Conservation (phyloP, 495 filamentous ascomycete species). For the Aspergillus baeticus region DNA sequence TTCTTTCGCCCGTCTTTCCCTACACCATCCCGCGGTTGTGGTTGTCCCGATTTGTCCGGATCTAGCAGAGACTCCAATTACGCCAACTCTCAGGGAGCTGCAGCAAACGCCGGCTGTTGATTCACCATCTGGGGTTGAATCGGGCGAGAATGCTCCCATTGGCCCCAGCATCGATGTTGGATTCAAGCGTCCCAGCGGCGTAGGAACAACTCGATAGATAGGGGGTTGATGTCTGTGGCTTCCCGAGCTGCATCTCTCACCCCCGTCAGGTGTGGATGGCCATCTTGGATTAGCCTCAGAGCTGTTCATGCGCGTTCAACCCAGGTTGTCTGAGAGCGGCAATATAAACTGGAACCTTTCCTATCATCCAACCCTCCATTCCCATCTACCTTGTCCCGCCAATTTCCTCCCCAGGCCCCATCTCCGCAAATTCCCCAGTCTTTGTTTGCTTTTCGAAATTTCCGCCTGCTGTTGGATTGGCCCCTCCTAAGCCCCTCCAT, state of each 20-base stretch:
- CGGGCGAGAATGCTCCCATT: conserved; percentile 26
- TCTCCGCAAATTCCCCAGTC: conserved; percentile 10
- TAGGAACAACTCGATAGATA: conserved; percentile 26
- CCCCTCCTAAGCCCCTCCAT: background rate
- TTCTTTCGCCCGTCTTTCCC: background rate
- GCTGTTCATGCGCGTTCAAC: background rate
- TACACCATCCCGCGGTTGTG: background rate
- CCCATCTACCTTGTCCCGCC: background rate
- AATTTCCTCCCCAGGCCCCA: background rate
- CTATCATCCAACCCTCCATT: conserved; percentile 4
- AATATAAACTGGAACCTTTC: conserved; percentile 7
- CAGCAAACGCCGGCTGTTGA: background rate
- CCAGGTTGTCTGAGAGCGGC: conserved; percentile 1
- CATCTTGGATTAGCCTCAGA: conserved; percentile 1
- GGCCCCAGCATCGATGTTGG: conserved; percentile 17
- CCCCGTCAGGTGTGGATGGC: conserved; percentile 11
- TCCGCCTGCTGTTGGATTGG: conserved; percentile 3
- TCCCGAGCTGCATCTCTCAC: conserved; percentile 35
- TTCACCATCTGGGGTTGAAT: conserved; percentile 7
- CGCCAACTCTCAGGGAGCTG: background rate
- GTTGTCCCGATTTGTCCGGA: conserved; percentile 7
- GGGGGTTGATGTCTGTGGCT: conserved; percentile 32
- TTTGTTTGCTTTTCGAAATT: conserved; percentile 15
- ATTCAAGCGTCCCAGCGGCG: conserved; percentile 29
- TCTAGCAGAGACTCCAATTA: conserved; percentile 2